Conservation (phyloP, 2,329 filamentous ascomycete species). For the Aspergillus neoniger region DNA sequence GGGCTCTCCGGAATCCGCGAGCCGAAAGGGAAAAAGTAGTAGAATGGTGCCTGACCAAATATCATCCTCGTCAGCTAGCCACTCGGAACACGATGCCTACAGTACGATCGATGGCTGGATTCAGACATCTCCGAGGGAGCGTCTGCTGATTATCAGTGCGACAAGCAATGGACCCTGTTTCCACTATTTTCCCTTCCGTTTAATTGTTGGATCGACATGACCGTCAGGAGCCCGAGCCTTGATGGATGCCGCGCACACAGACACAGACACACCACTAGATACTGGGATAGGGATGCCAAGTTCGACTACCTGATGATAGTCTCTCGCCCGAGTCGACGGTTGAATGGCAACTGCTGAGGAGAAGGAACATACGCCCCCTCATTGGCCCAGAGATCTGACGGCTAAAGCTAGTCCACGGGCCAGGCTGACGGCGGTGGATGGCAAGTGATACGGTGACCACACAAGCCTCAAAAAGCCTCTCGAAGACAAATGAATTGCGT, state of each 20-base stretch:
- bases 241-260: background rate
- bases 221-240: background rate
- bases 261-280: background rate
- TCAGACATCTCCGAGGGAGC: too few species aligned
- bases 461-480: slow-evolving; percentile 1
- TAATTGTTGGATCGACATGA: background rate
- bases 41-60: background rate
- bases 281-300: background rate
- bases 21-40: background rate
- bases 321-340: background rate
- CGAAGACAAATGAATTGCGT: background rate
- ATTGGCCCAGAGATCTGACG: background rate
- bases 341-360: background rate
- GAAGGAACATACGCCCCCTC: background rate
- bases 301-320: background rate
- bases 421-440: background rate
- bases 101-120: background rate
- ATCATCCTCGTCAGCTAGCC: background rate
- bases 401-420: background rate
- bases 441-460: background rate
- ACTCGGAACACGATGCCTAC: background rate
- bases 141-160: background rate
- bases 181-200: background rate
- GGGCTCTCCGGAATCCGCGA: background rate
- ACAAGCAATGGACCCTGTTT: slow-evolving; percentile 7